Evolutionary conservation across 768 basidiomycete genomes (phyloP).

Genomic region (Pholiota conissans): DNA sequence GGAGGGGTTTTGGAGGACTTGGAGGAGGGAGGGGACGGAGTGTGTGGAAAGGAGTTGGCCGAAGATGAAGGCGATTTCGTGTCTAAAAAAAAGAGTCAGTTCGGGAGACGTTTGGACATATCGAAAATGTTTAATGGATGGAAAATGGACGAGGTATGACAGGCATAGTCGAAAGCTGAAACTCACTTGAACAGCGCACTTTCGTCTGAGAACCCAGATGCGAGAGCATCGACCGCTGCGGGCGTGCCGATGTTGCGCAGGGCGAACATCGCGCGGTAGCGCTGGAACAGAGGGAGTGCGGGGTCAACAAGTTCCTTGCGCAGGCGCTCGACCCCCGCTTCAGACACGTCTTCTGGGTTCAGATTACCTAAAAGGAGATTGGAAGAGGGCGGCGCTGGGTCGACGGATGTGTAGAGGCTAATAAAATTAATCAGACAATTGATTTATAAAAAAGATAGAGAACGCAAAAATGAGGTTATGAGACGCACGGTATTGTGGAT

Average conservation of each 20-base stretch:
- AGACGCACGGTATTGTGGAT: slow-evolving; percentile 41
- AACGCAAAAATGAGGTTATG: too few species aligned
- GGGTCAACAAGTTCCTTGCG: slow-evolving; percentile 64
- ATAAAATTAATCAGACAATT: slow-evolving; percentile 2
- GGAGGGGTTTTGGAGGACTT: slow-evolving; percentile 65
- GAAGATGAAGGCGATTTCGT: slow-evolving; percentile 98
- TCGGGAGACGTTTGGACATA: not conserved
- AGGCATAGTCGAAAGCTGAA: not conserved
- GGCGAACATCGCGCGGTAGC: slow-evolving; percentile 98
- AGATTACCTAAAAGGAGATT: slow-evolving; percentile 51
- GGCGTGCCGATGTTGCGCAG: slow-evolving; percentile 89
- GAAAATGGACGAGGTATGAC: too few species aligned
- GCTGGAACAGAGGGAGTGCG: slow-evolving; percentile 75
- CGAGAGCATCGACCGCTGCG: slow-evolving; percentile 86
- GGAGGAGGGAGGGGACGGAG: slow-evolving; percentile 81
- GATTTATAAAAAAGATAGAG: not conserved
- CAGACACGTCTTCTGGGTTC: slow-evolving; percentile 49
- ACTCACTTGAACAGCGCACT: slow-evolving; percentile 92
- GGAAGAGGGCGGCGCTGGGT: slow-evolving; percentile 85
- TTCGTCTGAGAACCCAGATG: slow-evolving; percentile 85
- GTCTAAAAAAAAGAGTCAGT: slow-evolving; percentile 44
- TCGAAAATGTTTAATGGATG: too few species aligned
- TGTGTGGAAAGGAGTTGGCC: slow-evolving; percentile 91
- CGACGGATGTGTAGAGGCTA: slow-evolving; percentile 80
- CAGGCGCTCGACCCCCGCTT: slow-evolving; percentile 52